Percentiles rank a stretch among this genome's conserved stretches.
Evolutionary conservation across 1,284 basidiomycete genomes (phyloP).

Genomic region (Violaceomyces palustris): DNA sequence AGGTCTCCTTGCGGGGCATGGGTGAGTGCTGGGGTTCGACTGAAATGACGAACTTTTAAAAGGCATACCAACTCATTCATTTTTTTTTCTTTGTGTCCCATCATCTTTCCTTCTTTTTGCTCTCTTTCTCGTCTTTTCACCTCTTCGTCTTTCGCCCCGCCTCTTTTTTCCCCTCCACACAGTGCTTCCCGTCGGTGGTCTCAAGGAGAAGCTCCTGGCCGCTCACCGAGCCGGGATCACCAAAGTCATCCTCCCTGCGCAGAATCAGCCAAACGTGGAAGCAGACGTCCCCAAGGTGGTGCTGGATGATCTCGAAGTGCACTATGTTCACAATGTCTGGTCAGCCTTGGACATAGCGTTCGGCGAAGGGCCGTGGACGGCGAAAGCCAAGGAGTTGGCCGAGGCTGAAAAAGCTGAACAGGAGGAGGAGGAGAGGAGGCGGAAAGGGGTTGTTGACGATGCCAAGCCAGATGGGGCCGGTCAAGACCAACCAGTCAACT

Average conservation of each 20-base stretch:
- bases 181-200: slow-evolving; percentile 49
- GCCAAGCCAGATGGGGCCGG: slow-evolving; percentile 26
- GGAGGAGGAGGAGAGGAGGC: background rate
- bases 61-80: too few relatives aligned
- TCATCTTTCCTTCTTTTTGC: too few relatives aligned
- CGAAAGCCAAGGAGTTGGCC: slow-evolving; percentile 39
- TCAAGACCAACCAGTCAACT: slow-evolving; percentile 38
- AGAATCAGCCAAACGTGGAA: slow-evolving; percentile 50
- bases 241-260: slow-evolving; percentile 47
- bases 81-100: too few relatives aligned
- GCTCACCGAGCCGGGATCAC: slow-evolving; percentile 48
- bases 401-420: slow-evolving; percentile 24
- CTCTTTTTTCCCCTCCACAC: too few relatives aligned
- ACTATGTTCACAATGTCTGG: slow-evolving; percentile 52
- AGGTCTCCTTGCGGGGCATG: slow-evolving; percentile 50
- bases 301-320: slow-evolving; percentile 45
- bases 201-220: slow-evolving; percentile 52
- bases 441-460: slow-evolving; percentile 8
- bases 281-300: slow-evolving; percentile 50
- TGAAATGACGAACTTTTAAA: too few relatives aligned
- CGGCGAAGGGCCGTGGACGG: slow-evolving; percentile 47
- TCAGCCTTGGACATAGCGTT: slow-evolving; percentile 48
- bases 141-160: too few relatives aligned
- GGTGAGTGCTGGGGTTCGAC: too few relatives aligned
- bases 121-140: too few relatives aligned